phyloP scores from a whole-genome alignment of 2,329 filamentous ascomycete species.

The Cordyceps militaris region DNA sequence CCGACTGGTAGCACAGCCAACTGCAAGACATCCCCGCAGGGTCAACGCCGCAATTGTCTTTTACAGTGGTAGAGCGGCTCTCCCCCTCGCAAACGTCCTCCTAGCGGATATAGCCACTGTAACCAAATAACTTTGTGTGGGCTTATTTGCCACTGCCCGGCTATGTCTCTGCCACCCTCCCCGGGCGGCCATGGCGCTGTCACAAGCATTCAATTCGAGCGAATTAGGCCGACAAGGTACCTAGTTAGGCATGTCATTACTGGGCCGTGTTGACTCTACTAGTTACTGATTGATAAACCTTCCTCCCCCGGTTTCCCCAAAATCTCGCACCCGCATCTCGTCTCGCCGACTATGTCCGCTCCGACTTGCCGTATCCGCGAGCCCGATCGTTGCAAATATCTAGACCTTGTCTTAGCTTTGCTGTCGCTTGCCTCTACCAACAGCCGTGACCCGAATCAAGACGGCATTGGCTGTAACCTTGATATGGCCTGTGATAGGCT shows the following conservation, averaged over 20 bases:
- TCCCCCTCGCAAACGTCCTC: background rate
- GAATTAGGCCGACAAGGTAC: background rate
- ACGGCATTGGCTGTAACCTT: background rate
- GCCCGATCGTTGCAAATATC: background rate
- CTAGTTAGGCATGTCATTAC: background rate
- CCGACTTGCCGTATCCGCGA: slow-evolving; percentile 1
- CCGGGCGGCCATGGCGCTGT: background rate
- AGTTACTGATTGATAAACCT: background rate
- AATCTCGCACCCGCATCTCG: background rate
- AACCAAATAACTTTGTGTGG: no score
- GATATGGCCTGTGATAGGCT: background rate
- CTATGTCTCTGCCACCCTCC: background rate
- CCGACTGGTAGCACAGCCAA: background rate
- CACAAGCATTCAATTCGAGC: background rate
- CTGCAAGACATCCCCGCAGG: background rate
- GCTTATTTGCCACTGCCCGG: background rate
- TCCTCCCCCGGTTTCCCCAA: background rate
- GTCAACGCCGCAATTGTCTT: background rate
- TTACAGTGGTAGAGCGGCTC: background rate
- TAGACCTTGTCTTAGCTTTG: background rate
- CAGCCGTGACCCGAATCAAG: background rate
- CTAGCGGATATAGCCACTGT: background rate
- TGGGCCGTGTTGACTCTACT: background rate
- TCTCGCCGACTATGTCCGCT: slow-evolving; percentile 8
- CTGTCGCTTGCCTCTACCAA: rapidly evolving